Evolutionary conservation across 1,284 basidiomycete genomes (phyloP).

Genomic region (Ganoderma lingzhi): DNA sequence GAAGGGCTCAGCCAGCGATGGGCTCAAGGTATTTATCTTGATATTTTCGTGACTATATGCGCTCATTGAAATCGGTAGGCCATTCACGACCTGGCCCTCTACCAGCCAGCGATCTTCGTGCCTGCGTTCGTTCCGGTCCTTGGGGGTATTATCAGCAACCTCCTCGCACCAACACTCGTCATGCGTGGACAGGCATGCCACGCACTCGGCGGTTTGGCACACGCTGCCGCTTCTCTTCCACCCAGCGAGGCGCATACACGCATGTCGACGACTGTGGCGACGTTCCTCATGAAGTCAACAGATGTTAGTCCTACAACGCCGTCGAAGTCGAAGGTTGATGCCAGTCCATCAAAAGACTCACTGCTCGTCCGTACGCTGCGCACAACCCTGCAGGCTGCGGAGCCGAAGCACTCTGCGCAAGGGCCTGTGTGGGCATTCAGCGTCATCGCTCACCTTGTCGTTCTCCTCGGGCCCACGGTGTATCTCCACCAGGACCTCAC

Average conservation of each 20-base stretch:
- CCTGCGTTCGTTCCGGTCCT: constrained; percentile 68
- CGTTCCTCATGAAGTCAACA: constrained; percentile 52
- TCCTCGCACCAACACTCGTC: constrained; percentile 66
- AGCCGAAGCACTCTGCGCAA: constrained; percentile 67
- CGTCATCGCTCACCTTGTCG: constrained; percentile 67
- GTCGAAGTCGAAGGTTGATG: constrained; percentile 29
- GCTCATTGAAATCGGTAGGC: constrained; percentile 53
- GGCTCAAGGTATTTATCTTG: constrained; percentile 61
- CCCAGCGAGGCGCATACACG: constrained; percentile 56
- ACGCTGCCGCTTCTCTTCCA: constrained; percentile 57
- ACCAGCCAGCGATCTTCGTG: constrained; percentile 69
- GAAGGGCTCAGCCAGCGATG: constrained; percentile 79
- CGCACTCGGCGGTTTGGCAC: constrained; percentile 72
- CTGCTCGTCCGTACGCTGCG: constrained; percentile 69
- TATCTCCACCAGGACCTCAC: constrained; percentile 55
- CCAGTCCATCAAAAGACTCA: constrained; percentile 50
- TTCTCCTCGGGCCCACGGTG: constrained; percentile 65
- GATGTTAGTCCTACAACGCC: constrained; percentile 38
- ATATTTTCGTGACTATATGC: constrained; percentile 19
- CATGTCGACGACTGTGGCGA: constrained; percentile 56
- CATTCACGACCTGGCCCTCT: constrained; percentile 70
- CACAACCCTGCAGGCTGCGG: constrained; percentile 60
- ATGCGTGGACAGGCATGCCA: constrained; percentile 76
- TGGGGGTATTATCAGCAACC: constrained; percentile 64
- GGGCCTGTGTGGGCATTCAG: constrained; percentile 79